Percentiles rank a stretch among this genome's conserved stretches.
phyloP scores from a whole-genome alignment of 2,329 filamentous ascomycete species.

The Tolypocladium endophyticum region DNA sequence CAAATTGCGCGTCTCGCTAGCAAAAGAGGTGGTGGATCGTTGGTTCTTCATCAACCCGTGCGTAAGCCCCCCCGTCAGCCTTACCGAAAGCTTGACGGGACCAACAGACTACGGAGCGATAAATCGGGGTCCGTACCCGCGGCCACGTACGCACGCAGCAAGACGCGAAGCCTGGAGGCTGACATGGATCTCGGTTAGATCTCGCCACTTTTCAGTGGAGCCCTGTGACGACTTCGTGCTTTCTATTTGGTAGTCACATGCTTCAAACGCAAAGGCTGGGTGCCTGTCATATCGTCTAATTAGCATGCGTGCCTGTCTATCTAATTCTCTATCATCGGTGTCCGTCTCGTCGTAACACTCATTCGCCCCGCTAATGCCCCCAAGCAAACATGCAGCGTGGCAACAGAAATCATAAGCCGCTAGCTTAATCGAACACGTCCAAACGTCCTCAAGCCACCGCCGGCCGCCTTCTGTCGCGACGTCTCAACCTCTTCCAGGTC shows the following conservation, averaged over 20 bases:
- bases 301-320: neutral
- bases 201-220: neutral
- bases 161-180: neutral
- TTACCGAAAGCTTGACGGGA: neutral
- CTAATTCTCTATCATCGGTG: neutral
- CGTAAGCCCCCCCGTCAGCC: neutral
- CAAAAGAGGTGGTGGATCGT: neutral
- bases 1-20: neutral
- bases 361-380: neutral
- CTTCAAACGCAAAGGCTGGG: neutral
- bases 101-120: neutral
- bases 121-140: neutral
- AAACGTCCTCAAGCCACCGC: slow-evolving; percentile 14
- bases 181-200: neutral
- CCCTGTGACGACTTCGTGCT: no score
- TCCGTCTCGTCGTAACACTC: neutral
- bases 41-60: neutral
- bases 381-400: neutral
- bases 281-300: neutral
- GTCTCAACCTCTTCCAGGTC: slow-evolving; percentile 26
- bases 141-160: neutral
- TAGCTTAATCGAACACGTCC: neutral
- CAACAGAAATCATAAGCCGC: neutral
- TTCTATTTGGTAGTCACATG: neutral
- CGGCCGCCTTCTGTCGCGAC: slow-evolving; percentile 12